These are phyloP conservation scores for Naematelia aurantialba DNA, from an alignment of 768 basidiomycete species.

Conservation along the genomic window DNA sequence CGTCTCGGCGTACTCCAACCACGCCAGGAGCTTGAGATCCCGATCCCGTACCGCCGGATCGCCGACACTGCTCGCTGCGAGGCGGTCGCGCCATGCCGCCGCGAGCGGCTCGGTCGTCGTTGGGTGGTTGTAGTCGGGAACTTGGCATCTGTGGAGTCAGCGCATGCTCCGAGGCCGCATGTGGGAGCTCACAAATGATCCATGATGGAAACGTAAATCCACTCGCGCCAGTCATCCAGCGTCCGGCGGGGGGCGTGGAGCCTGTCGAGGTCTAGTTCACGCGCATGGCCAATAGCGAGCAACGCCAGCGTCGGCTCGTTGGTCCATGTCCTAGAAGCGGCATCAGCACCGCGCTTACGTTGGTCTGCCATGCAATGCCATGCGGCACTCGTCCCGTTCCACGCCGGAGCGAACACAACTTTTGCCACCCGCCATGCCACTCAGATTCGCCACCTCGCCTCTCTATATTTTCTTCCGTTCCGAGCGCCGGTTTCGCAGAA, in stretches of 20 bases:
- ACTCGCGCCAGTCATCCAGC: conserved; percentile 47
- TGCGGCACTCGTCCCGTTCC: too few species aligned
- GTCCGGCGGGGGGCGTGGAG: conserved; percentile 12
- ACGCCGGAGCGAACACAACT: too few species aligned
- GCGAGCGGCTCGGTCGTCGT: conserved; percentile 24
- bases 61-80: conserved; percentile 8
- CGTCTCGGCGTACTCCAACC: conserved; percentile 47
- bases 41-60: conserved; percentile 41
- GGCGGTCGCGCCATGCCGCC: conserved; percentile 29
- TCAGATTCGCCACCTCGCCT: too few species aligned
- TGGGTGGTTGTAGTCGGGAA: conserved; percentile 28
- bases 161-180: background rate
- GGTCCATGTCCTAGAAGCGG: conserved; percentile 42
- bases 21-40: conserved; percentile 44
- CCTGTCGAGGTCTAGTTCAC: conserved; percentile 23
- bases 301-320: conserved; percentile 27
- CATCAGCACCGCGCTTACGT: too few species aligned
- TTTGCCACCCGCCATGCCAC: too few species aligned
- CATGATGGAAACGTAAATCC: conserved; percentile 43
- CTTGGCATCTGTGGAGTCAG: conserved; percentile 22
- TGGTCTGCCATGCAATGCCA: background rate
- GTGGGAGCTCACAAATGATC: conserved; percentile 30
- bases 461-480: too few species aligned
- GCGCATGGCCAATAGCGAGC: conserved; percentile 29
- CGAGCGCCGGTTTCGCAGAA: too few species aligned